phyloP scores from a whole-genome alignment of 331 rosid species.

The Quercus tomentella region DNA sequence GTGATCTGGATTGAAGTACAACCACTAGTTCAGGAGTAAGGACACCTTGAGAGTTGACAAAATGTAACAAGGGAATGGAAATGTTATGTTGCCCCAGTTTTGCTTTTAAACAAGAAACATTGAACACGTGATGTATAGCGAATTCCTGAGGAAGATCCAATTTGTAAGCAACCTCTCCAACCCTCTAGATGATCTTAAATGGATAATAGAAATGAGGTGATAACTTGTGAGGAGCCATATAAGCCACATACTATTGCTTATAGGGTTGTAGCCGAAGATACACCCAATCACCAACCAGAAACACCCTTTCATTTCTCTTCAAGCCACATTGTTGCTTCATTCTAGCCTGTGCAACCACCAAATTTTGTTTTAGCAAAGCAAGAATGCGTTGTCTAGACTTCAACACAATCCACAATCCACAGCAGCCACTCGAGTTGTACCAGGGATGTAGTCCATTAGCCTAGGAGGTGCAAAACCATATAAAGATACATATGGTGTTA shows the following conservation, averaged over 20 bases:
- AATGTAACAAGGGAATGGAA: too few species aligned
- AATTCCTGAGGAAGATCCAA: not conserved
- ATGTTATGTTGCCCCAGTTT: too few species aligned
- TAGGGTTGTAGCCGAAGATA: not conserved
- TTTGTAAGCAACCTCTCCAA: not conserved
- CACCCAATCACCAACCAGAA: not conserved
- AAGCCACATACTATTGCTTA: accelerated
- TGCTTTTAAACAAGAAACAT: not conserved
- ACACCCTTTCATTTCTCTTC: not conserved
- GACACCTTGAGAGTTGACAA: too few species aligned
- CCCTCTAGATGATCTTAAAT: not conserved
- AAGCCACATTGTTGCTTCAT: not conserved
- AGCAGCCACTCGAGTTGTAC: not conserved
- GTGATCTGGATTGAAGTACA: too few species aligned
- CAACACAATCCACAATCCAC: not conserved
- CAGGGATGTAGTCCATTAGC: not conserved
- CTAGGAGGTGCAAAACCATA: not conserved
- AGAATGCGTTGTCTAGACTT: accelerated
- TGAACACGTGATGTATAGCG: not conserved
- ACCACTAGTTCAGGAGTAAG: too few species aligned
- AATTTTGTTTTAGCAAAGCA: not conserved
- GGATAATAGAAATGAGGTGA: not conserved
- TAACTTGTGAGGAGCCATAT: not conserved
- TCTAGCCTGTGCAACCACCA: not conserved
- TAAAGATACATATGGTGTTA: not conserved